phyloP scores from a whole-genome alignment of 1,139 yeast genomes.

The Meyerozyma guilliermondii region DNA sequence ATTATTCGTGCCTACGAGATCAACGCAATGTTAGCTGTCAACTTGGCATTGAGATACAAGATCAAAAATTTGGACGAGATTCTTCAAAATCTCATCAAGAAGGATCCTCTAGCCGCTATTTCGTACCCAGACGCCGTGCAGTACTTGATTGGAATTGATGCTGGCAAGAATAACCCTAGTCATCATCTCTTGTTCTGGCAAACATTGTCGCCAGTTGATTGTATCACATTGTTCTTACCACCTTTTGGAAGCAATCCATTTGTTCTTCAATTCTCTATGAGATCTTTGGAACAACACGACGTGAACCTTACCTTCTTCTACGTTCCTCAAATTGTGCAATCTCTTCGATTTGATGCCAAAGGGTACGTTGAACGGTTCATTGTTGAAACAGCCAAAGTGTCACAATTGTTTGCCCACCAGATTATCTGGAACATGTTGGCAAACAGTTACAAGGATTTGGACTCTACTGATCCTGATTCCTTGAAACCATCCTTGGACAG shows the following conservation, averaged over 20 bases:
- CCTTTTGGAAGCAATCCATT: conserved; percentile 63
- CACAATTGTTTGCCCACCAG: conserved; percentile 93
- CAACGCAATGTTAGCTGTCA: conserved; percentile 72
- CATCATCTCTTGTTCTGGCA: conserved; percentile 65
- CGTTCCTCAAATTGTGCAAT: conserved; percentile 96
- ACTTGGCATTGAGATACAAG: conserved; percentile 59
- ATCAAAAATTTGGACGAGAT: conserved; percentile 37
- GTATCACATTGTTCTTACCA: conserved; percentile 81
- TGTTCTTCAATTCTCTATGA: conserved; percentile 81
- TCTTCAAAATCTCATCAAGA: conserved; percentile 43
- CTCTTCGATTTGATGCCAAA: conserved; percentile 70
- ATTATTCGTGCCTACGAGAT: conserved; percentile 55
- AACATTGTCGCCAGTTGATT: conserved; percentile 76
- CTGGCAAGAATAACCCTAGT: conserved; percentile 34
- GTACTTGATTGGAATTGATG: conserved; percentile 45
- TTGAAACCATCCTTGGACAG: conserved; percentile 80
- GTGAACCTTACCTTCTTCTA: conserved; percentile 89
- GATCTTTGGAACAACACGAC: conserved; percentile 85
- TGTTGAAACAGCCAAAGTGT: conserved; percentile 85
- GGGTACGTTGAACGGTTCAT: conserved; percentile 90
- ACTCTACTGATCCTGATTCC: conserved; percentile 70
- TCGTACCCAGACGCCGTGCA: conserved; percentile 62
- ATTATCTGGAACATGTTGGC: conserved; percentile 98
- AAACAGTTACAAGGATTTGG: conserved; percentile 87
- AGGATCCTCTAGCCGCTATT: conserved; percentile 59